Base-by-base conservation (phyloP, 345 rosid species). In the Excoecaria cochinchinensis region DNA sequence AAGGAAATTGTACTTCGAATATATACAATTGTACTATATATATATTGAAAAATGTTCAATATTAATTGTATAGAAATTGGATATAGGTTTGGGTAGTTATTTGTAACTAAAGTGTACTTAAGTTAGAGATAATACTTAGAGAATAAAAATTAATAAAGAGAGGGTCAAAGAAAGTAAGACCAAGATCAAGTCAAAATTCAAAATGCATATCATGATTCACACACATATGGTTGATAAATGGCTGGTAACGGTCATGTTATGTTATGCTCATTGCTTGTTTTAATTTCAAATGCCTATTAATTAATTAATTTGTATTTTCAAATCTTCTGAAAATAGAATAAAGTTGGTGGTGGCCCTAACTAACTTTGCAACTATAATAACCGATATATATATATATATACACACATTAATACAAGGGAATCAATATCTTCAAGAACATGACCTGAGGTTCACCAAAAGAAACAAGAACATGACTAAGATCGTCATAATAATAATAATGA, bases 371-470 rank as follows among this genome's bases (percentile, higher is more conserved):
- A 59, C 63, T 59, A 59, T 59, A 59, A 59, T 59, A 59, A 59
- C 63, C 24, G 63, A 22, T 55, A 8, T 6, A 44, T 0, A 44
- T 0, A 44, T 0, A 8, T 10, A 22, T 55, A 8, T 6, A 44
- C 9, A 44, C 9, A 44, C 9, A 8, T 10, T 51, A 51, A 51
- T 51, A 51, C 16, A 53, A 15, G n/a, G 60, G 62, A 59, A 59
- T 59, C 63, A 59, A 59, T 59, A 59, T 59, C 63, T 59, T 59
- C 38, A 59, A 59, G 63, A 59, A 59, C 63, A 59, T 59, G 63
- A 59, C 62, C 11, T 44, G 22, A 58, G 22, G 62, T 22, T 58
- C 4, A 58, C 15, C 63, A 59, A 9, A 58, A 21, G 4, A 22
- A 22, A 59, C 25, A 22, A 24, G 63, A 59, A 59, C 38, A 22